Percentiles rank a stretch among this genome's conserved stretches.
These are phyloP conservation scores for Clavaria fumosa DNA, from an alignment of 768 basidiomycete species.

Conservation along the genomic window DNA sequence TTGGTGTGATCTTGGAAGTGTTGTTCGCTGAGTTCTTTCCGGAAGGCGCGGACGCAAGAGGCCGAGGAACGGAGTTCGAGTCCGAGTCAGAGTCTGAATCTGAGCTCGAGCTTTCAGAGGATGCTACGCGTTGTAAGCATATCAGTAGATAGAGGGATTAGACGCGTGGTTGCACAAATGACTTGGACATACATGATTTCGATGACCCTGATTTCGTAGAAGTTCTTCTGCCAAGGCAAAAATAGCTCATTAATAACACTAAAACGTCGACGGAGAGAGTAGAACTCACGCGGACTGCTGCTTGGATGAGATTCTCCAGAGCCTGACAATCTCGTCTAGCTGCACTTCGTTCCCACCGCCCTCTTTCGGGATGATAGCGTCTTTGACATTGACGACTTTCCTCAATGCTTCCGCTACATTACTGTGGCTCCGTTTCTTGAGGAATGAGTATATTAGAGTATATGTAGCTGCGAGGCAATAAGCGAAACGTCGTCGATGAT, in stretches of 20 bases:
- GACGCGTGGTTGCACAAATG: no score
- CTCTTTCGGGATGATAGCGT: constrained; percentile 32
- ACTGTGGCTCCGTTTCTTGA: constrained; percentile 43
- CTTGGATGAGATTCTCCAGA: no score
- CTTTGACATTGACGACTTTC: constrained; percentile 50
- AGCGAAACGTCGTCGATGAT: background rate
- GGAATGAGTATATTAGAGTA: constrained; percentile 59
- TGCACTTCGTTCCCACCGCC: no score
- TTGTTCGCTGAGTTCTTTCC: background rate
- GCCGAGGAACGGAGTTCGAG: no score
- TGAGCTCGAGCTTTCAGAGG: constrained; percentile 16
- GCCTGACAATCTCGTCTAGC: constrained; percentile 47
- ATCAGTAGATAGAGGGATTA: no score
- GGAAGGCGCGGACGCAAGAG: background rate
- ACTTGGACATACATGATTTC: no score
- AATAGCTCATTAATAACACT: no score
- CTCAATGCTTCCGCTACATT: constrained; percentile 64
- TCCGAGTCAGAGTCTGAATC: constrained; percentile 14
- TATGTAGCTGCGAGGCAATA: constrained; percentile 42
- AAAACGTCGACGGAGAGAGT: no score
- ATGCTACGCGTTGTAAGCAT: constrained; percentile 5
- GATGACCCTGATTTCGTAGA: no score
- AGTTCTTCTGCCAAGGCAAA: no score
- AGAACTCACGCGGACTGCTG: no score
- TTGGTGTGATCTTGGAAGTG: background rate